Base-by-base conservation (phyloP, 805 yeast species). In the Metschnikowia sp. region DNA sequence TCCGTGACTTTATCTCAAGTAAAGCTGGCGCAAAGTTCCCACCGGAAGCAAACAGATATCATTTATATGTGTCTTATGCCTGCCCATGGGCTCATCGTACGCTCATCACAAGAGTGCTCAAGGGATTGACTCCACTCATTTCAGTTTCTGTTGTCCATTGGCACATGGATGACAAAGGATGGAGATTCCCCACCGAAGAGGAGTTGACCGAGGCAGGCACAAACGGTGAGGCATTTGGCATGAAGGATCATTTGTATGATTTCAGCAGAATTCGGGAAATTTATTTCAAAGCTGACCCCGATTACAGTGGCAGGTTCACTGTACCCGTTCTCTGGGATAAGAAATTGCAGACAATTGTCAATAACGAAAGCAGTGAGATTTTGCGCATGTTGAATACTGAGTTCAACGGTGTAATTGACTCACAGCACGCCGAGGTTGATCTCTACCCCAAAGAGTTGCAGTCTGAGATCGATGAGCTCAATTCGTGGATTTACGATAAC, bases 11-110 rank as follows among this genome's bases (percentile, higher is more conserved):
- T 22, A 82, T 90, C 39, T 78, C 86, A 2, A 56, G 76, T 1
- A 69, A 70, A 28, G 73, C 81, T 1, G 87, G 83, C 12, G 78
- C 88, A 11, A 65, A 74, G 50, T 88, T 82, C 63, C 72, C 81
- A 13, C 88, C 96, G 4, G 96, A 89, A 60, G 75, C 77, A 39
- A 80, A 80, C 48, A 77, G 99, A 59, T 92, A 92, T 63, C 96
- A 91, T 67, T 76, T 90, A 46, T 91, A 86, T 58, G 96, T 89
- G 10, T 85, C 94, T 0, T 73, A 76, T 41, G 96, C 96, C 2
- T 92, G 99, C 68, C 98, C 99, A 4, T 92, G 97, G 91, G 97
- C 97, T 1, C 96, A 88, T 62, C 77, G 98, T 52, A 81, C 91
- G 0, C 72, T 91, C 49, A 84, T 89, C 44, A 75, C 84, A 3